Base-by-base conservation (phyloP, 2,329 filamentous ascomycete species). In the Lecanoromycetidae sp. region DNA sequence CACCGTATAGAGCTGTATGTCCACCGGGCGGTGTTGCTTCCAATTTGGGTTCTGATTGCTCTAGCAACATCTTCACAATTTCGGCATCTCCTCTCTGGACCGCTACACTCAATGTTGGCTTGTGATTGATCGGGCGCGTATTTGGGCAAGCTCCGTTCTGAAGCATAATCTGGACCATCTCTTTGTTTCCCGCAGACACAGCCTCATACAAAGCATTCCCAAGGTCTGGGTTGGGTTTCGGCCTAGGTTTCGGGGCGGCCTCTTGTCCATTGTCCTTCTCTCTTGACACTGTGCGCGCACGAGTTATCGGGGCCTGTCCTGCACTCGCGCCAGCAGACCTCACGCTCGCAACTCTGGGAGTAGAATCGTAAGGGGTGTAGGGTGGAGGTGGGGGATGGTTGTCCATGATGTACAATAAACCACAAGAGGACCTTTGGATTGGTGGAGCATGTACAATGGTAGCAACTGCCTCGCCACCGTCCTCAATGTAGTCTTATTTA, bases 141-240 rank as follows among this genome's bases (percentile, higher is more conserved):
- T 50, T 46, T 22, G 44, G 12, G 22, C 51, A 25, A 8, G 50
- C 52, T 15, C 40, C 36, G 13, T 40, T 13, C 15, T 49, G 27
- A 5, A 54, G 48, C 7, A 54, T 38, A 10, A 50, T 15, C 17
- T 35, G 9, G 10, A 45, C 27, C 17, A 47, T 46, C 4, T 29
- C 25, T 6, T 17, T n/a, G 36, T 54, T 32, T n/a, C 45, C 40
- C 20, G 22, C 43, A 13, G 36, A 27, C 5, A 48, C 50, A 12
- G 47, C 44, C 32, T 48, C 26, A 36, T 47, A 46, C 32, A 52
- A n/a, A 10, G 52, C 46, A 15, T 42, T 15, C 23, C 44, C 43
- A n/a, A 50, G 44, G n/a, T 41, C 17, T 30, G 23, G 23, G 19
- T 38, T 37, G 25, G 27, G 30, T 5, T 20, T 26, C 10, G 38